Evolutionary conservation across 768 basidiomycete genomes (phyloP), one percentile per base, ranked within the genome.

Genomic region (Leccinum aurantiacum): DNA sequence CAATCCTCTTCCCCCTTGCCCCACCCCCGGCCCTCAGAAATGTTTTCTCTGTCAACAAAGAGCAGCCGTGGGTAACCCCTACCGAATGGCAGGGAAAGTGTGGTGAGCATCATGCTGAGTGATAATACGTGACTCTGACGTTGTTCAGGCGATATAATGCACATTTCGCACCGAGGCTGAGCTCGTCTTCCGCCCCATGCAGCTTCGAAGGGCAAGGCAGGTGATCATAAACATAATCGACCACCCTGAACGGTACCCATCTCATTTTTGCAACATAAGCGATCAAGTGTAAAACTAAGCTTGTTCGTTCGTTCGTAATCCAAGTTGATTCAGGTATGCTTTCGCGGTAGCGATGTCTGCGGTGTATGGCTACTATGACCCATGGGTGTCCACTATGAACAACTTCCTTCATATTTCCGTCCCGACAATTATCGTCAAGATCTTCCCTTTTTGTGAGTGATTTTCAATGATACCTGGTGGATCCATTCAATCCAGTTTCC

Each of bases 261-360:
- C 31, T 1, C 38, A 55, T 13, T 41, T 22, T 44, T 31, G 24
- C 52, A 8, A 64, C 52, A 44, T 64, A 27, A 57, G 59, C 2
- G 13, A 13, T 51, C 6, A 11, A 14, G 22, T 31, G 25, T 9
- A 11, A 10, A 19, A 1, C 14, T 14, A 29, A 29, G 29, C 31
- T 9, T 0, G 13, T 25, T 49, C n/a, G 48, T 25, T 27, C 7
- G 14, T 41, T 0, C 9, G 13, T 27, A 38, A 41, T 0, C 7
- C 17, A 29, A 0, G 29, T 29, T 31, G 9, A n/a, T 24, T 11
- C 2, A 76, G 77, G 41, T 64, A 70, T 33, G 64, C 77, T 9
- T 69, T 66, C 63, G 59, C 72, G 64, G 73, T 78, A 53, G 63
- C 66, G 1, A 57, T 69, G 47, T 56, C 51, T 17, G 33, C 15